These are phyloP conservation scores for Fistulifera solaris DNA, from an alignment of 108 stramenopile species.

Conservation along the genomic window DNA sequence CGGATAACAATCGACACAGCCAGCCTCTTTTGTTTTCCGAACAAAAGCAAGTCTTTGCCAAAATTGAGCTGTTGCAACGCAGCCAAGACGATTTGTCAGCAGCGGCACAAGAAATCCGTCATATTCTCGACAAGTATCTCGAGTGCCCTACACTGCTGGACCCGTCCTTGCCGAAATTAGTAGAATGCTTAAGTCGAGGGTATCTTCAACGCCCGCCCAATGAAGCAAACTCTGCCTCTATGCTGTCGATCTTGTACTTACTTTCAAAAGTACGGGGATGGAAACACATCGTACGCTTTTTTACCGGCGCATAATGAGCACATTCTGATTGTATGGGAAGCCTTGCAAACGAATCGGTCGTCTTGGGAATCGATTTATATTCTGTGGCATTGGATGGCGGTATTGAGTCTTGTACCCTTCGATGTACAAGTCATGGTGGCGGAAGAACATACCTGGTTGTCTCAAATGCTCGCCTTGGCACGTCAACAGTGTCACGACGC, in stretches of 20 bases:
- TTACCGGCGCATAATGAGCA: conserved; percentile 87
- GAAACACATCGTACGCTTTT: conserved; percentile 78
- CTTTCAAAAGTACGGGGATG: conserved; percentile 88
- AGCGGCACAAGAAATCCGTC: conserved; percentile 16
- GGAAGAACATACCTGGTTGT: conserved; percentile 10
- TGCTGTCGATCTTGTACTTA: conserved; percentile 77
- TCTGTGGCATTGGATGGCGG: conserved; percentile 94
- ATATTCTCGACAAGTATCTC: conserved; percentile 85
- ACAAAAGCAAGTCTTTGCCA: no score
- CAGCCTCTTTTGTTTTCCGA: no score
- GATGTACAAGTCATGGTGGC: conserved; percentile 76
- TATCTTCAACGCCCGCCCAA: conserved; percentile 13
- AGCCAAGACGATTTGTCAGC: no score
- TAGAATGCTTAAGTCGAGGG: conserved; percentile 60
- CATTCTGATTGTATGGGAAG: conserved; percentile 79
- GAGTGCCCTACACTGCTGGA: conserved; percentile 92
- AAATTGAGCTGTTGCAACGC: no score
- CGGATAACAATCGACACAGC: no score
- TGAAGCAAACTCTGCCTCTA: conserved; percentile 9
- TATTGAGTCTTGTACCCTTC: conserved; percentile 93
- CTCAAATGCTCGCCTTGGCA: conserved; percentile 33
- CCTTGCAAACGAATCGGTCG: conserved; percentile 27
- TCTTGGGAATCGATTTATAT: conserved; percentile 90
- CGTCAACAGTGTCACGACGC: conserved; percentile 60
- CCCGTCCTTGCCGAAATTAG: conserved; percentile 17